Evolutionary conservation across 225 moss, liverwort and hornwort species (phyloP).

Genomic region (Rhytidiadelphus loreus): DNA sequence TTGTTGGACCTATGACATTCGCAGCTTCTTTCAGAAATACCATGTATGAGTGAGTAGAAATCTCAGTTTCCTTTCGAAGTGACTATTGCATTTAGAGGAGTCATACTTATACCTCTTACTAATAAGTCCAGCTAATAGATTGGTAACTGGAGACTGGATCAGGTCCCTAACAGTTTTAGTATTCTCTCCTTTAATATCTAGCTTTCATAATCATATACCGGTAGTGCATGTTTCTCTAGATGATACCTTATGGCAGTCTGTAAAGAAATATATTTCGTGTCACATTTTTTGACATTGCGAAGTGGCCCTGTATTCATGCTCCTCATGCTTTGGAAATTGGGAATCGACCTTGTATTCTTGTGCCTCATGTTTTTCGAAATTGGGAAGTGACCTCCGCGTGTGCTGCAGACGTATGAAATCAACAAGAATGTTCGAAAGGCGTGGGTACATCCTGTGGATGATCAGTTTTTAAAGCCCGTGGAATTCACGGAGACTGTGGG

Average conservation of each 20-base stretch:
- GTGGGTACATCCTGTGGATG: conserved; percentile 46
- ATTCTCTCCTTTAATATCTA: neutral
- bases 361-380: neutral
- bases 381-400: neutral
- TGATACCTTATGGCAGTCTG: neutral
- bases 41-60: neutral
- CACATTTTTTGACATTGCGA: neutral
- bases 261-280: neutral
- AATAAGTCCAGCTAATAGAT: neutral
- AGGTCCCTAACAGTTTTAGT: neutral
- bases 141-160: neutral
- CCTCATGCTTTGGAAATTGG: neutral
- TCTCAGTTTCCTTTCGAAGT: neutral
- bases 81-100: neutral
- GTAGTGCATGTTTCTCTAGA: neutral
- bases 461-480: conserved; percentile 55
- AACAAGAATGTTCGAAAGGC: conserved; percentile 83
- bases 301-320: neutral
- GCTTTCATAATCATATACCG: neutral
- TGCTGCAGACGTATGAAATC: conserved; percentile 58
- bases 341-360: neutral
- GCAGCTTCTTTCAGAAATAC: neutral
- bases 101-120: neutral
- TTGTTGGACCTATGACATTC: neutral
- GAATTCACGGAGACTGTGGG: conserved; percentile 60